phyloP scores from a whole-genome alignment of 176 grass and related monocot genomes.

The Aechmea fasciata region DNA sequence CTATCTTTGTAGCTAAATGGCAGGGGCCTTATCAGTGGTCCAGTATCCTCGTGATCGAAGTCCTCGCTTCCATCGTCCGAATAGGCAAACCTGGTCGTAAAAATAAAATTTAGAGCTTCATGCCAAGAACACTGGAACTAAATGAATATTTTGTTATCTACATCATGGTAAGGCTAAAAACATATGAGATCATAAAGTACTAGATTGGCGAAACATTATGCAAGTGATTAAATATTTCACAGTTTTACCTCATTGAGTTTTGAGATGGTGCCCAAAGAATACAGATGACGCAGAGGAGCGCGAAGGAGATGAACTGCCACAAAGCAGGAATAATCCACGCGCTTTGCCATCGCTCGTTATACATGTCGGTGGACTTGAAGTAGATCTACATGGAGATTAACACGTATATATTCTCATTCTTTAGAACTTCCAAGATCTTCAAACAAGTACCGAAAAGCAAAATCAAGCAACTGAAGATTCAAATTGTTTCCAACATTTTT shows the following conservation, averaged over 20 bases:
- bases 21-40: slow-evolving; percentile 29
- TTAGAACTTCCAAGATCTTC: background rate
- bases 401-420: background rate
- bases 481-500: no score
- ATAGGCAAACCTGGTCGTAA: slow-evolving; percentile 38
- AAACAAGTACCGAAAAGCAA: no score
- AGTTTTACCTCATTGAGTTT: slow-evolving; percentile 35
- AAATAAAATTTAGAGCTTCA: background rate
- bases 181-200: background rate
- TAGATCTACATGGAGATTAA: slow-evolving; percentile 32
- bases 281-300: slow-evolving; percentile 57
- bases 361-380: slow-evolving; percentile 53
- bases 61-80: slow-evolving; percentile 33
- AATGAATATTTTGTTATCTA: background rate
- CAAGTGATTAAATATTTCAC: background rate
- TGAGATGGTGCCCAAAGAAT: slow-evolving; percentile 56
- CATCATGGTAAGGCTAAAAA: background rate
- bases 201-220: background rate
- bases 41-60: slow-evolving; percentile 30
- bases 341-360: slow-evolving; percentile 52
- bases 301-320: slow-evolving; percentile 83
- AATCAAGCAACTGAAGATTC: no score
- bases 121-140: background rate
- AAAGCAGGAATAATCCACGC: slow-evolving; percentile 69
- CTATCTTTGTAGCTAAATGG: slow-evolving; percentile 60